phyloP scores from a whole-genome alignment of 192 early-diverging fungal genomes.

The Haplosporangium gracile region DNA sequence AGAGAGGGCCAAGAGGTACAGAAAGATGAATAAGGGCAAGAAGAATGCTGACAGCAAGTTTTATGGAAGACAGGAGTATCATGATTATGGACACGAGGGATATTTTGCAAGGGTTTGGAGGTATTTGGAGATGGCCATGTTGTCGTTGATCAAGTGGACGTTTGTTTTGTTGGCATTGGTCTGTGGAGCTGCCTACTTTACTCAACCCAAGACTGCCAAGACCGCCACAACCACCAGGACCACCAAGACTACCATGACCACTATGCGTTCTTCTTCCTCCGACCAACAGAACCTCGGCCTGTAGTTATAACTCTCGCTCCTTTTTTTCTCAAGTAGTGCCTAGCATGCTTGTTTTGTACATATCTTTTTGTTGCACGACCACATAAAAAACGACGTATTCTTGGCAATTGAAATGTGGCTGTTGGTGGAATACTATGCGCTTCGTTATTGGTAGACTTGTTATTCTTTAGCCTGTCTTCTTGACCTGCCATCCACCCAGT shows the following conservation, averaged over 20 bases:
- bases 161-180: slow-evolving; percentile 32
- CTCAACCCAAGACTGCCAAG: slow-evolving; percentile 29
- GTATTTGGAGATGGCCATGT: slow-evolving; percentile 19
- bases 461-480: too few species aligned
- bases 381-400: too few species aligned
- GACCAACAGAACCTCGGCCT: neutral
- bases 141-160: slow-evolving; percentile 45
- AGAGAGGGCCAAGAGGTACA: neutral
- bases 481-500: too few species aligned
- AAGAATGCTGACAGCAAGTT: neutral
- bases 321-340: neutral
- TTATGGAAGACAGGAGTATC: neutral
- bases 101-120: neutral
- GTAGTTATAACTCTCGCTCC: neutral
- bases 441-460: too few species aligned
- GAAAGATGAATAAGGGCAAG: slow-evolving; percentile 13
- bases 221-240: slow-evolving; percentile 11
- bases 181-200: slow-evolving; percentile 45
- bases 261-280: neutral
- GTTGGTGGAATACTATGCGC: too few species aligned
- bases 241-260: neutral
- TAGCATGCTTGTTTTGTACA: neutral
- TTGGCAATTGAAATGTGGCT: too few species aligned
- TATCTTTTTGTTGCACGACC: neutral
- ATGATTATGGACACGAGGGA: neutral